Evolutionary conservation across 768 basidiomycete genomes (phyloP), one percentile per base, ranked within the genome.

Genomic region (Phaeotremella skinneri): DNA sequence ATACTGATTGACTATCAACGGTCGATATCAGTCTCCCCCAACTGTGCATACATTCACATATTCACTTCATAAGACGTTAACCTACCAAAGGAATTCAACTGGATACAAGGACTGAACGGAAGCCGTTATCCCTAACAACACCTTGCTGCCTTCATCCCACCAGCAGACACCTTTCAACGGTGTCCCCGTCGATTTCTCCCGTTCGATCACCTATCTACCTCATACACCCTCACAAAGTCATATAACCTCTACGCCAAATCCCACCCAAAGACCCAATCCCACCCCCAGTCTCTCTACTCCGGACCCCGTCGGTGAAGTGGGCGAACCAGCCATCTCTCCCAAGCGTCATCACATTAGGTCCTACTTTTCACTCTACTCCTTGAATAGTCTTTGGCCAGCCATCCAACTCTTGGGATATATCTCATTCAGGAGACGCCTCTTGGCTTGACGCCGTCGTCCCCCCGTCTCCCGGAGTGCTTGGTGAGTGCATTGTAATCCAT

Each of bases 381-480:
- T 39, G 11, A 39, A 39, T 39, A 39, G n/a, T n/a, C n/a, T 39
- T n/a, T 9, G 37, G 9, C n/a, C 43, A 45, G 43, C 43, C 43
- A 45, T 45, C 23, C 43, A n/a, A n/a, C 34, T 37, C 7, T 37
- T 45, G 43, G 43, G 43, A 45, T 45, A 45, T 45, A 7, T 45
- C 11, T 7, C 20, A 45, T 45, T 45, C 21, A n/a, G 37, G 11
- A 9, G 9, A 39, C 9, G 37, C 37, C 37, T 39, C 37, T 39
- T 39, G 37, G 37, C n/a, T 39, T 9, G 37, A 39, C n/a, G n/a
- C n/a, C n/a, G n/a, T n/a, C n/a, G n/a, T n/a, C n/a, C n/a, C n/a
- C n/a, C n/a, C n/a, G n/a, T n/a, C n/a, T n/a, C n/a, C n/a, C n/a
- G n/a, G n/a, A n/a, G n/a, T n/a, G n/a, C n/a, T n/a, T n/a, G n/a